Evolutionary conservation across 805 yeast species (phyloP).

Genomic region (Candida lessepsii): DNA sequence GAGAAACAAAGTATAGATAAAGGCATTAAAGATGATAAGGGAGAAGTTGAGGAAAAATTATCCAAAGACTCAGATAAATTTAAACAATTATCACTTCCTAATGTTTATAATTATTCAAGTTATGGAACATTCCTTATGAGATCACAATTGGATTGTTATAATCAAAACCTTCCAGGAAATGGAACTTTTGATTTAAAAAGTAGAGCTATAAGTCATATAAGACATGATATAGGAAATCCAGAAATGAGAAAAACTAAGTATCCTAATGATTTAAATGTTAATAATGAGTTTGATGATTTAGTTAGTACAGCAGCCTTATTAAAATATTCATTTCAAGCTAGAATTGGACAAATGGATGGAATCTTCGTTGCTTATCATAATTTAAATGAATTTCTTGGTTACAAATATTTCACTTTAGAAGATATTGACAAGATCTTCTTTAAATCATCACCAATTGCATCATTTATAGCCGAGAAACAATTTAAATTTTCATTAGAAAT

Average conservation of each 20-base stretch:
- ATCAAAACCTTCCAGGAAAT: constrained; percentile 75
- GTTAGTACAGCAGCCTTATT: constrained; percentile 68
- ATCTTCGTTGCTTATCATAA: constrained; percentile 91
- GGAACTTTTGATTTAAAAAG: constrained; percentile 93
- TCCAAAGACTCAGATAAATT: constrained; percentile 13
- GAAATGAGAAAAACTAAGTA: constrained; percentile 38
- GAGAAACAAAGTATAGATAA: background rate
- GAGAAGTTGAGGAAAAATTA: background rate
- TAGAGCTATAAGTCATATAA: constrained; percentile 82
- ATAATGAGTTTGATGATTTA: constrained; percentile 65
- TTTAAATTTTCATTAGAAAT: constrained; percentile 59
- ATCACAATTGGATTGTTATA: constrained; percentile 87
- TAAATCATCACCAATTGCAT: constrained; percentile 28
- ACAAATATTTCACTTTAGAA: constrained; percentile 76
- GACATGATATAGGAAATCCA: constrained; percentile 70
- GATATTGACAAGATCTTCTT: constrained; percentile 59
- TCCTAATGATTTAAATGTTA: constrained; percentile 2
- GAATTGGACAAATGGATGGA: constrained; percentile 97
- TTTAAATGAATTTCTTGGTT: constrained; percentile 77
- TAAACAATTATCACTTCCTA: constrained; percentile 20
- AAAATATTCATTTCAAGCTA: constrained; percentile 86
- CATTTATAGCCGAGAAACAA: constrained; percentile 63
- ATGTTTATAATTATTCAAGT: constrained; percentile 67
- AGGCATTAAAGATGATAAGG: background rate
- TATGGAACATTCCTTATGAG: constrained; percentile 73